Base-by-base conservation (phyloP, 2,329 filamentous ascomycete genomes). In the Diaporthe ampelina region DNA sequence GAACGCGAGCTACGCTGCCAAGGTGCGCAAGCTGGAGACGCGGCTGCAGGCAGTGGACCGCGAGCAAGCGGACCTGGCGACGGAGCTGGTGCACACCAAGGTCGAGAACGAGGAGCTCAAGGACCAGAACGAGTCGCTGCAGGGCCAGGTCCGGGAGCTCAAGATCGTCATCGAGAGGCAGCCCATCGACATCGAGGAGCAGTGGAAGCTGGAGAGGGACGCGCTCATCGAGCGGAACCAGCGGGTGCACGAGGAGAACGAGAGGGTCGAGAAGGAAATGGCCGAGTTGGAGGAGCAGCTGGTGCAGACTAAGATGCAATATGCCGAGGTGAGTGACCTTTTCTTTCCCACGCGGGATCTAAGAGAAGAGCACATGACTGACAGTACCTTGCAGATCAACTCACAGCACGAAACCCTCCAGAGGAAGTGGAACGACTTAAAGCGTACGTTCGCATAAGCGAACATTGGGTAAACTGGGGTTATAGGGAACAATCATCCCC, bases 161-260 rank as follows among this genome's bases (percentile, higher is more conserved):
- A 93, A 94, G 80, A 90, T 91, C 61, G 93, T 98, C 50, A 95
- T 98, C 40, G 94, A 98, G 81, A 93, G 92, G 78, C 97, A 98
- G 83, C 95, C 96, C 0, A 91, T 91, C 56, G 95, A 98, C 82
- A 92, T 98, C 7, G 97, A 99, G 82, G 90, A 91, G 75, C 90
- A 91, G 70, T 91, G 98, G 84, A 91, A 94, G 81, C 89, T 90
- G 15, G 96, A 98, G 84, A 95, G 97, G 85, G 95, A 98, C 72
- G 91, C 94, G 70, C 91, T 98, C 79, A 97, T 98, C 93, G 92
- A 95, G 83, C 91, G 95, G 75, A 98, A 98, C 81, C 90, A 94
- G 76, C 95, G 97, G 80, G 95, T 98, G 10, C 95, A 98, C 80
- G 95, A 97, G 79, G 95, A 98, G 85, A 99, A 98, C 80, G 89